Conservation (phyloP, 2,329 filamentous ascomycete genomes). For the Tricladium varicosporioides region DNA sequence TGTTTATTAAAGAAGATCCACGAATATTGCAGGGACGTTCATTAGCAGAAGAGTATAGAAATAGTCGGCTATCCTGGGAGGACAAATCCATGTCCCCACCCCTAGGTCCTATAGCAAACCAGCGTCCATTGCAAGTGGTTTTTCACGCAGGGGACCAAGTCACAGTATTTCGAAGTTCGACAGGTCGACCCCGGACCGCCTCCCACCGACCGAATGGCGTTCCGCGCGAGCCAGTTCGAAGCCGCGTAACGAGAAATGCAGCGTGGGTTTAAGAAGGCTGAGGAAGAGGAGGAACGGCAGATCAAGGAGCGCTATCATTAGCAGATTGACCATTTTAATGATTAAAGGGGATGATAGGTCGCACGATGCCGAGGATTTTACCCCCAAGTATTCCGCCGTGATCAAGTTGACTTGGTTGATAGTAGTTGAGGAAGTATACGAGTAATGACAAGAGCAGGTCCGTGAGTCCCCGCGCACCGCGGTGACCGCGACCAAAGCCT, state of each 20-base stretch:
- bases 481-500: background rate
- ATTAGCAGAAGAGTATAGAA: background rate
- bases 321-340: conserved; percentile 12
- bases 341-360: conserved; percentile 9
- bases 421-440: conserved; percentile 10
- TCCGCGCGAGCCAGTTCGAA: background rate
- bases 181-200: background rate
- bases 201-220: background rate
- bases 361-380: conserved; percentile 13
- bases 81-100: background rate
- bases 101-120: background rate
- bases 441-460: background rate
- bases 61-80: background rate
- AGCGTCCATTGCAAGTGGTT: background rate
- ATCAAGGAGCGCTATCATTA: conserved; percentile 14
- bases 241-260: background rate
- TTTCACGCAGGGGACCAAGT: background rate
- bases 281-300: background rate
- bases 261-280: background rate
- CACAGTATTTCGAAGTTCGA: background rate
- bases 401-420: conserved; percentile 17
- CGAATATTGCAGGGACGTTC: background rate
- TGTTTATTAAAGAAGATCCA: background rate
- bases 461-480: background rate
- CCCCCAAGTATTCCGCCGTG: conserved; percentile 7